These are phyloP conservation scores for Ciborinia camelliae DNA, from an alignment of 2,329 filamentous ascomycete genomes.

Conservation along the genomic window DNA sequence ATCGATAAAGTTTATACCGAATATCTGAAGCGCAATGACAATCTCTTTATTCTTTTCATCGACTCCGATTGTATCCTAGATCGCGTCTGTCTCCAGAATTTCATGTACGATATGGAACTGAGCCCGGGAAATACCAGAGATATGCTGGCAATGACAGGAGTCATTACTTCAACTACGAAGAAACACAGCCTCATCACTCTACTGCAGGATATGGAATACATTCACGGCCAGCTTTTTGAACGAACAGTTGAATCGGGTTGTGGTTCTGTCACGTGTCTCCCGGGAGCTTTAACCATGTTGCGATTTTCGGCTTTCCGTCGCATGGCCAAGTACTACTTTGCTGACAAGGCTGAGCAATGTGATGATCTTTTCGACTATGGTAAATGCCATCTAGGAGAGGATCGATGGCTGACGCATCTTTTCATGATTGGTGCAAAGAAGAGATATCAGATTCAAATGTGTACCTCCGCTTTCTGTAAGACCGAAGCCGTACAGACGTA, in stretches of 20 bases:
- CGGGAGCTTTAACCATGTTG: constrained; percentile 90
- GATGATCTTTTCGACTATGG: constrained; percentile 96
- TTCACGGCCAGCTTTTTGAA: constrained; percentile 95
- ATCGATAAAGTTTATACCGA: constrained; percentile 89
- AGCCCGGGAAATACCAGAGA: constrained; percentile 88
- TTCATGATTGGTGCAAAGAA: constrained; percentile 98
- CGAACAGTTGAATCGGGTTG: constrained; percentile 92
- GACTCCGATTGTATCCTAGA: constrained; percentile 96
- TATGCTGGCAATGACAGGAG: constrained; percentile 96
- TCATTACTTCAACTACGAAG: constrained; percentile 90
- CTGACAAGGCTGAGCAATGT: constrained; percentile 91
- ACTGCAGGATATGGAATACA: constrained; percentile 96
- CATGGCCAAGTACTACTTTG: constrained; percentile 99
- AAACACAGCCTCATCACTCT: constrained; percentile 87
- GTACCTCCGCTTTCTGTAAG: constrained; percentile 96
- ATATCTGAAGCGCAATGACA: constrained; percentile 83
- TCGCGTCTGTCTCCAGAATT: constrained; percentile 88
- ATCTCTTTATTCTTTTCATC: constrained; percentile 94
- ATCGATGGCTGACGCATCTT: constrained; percentile 93
- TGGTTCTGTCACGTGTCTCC: constrained; percentile 89
- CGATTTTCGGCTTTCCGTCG: constrained; percentile 93
- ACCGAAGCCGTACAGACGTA: constrained; percentile 94
- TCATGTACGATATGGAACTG: constrained; percentile 97
- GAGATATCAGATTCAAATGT: constrained; percentile 95
- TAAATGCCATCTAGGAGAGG: constrained; percentile 92